These are phyloP conservation scores for Senecio squalidus DNA, from an alignment of 140 eudicot genomes.

Conservation along the genomic window DNA sequence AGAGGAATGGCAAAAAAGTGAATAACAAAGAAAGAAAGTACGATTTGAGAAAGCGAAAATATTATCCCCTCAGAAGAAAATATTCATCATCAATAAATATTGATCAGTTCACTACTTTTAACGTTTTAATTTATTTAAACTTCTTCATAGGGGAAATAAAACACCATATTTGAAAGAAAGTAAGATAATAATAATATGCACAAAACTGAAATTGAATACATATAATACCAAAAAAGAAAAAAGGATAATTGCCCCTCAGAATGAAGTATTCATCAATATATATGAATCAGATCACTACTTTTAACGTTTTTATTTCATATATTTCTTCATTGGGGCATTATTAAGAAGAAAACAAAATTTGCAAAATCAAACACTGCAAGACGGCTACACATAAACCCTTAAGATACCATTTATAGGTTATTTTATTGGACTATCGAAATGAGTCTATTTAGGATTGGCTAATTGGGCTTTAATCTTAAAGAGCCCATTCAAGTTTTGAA, in stretches of 20 bases:
- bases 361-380: no score
- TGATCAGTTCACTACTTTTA: slow-evolving; percentile 21
- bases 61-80: slow-evolving; percentile 2
- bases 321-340: slow-evolving; percentile 2
- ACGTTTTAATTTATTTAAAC: neutral
- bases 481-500: no score
- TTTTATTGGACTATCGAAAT: no score
- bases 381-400: no score
- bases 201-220: no score
- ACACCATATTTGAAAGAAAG: neutral
- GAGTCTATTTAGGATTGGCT: no score
- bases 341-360: neutral
- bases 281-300: slow-evolving; percentile 2
- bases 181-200: no score
- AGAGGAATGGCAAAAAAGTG: no score
- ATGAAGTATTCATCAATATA: slow-evolving; percentile 6
- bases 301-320: neutral
- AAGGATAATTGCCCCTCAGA: slow-evolving; percentile 5
- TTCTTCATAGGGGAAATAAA: slow-evolving; percentile 2
- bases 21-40: no score
- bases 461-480: no score
- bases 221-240: neutral
- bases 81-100: slow-evolving; percentile 5
- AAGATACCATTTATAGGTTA: no score
- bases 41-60: no score